Conservation (phyloP, 148 eudicot genomes). For the Suaeda aralocaspica region DNA sequence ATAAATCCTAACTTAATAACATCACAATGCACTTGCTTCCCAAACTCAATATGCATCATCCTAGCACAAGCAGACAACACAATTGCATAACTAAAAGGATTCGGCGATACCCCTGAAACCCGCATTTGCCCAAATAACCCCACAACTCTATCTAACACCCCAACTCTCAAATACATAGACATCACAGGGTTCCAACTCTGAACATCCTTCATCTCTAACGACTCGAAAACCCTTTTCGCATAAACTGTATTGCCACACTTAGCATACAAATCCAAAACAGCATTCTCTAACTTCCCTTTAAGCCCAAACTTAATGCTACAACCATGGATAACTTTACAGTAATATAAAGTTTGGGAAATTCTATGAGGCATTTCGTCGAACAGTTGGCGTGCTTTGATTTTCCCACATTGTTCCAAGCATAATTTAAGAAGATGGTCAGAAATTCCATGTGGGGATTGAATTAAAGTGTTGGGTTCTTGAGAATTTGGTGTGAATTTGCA, state of each 20-base stretch:
- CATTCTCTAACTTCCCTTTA: conserved; percentile 53
- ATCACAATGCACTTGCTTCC: conserved; percentile 61
- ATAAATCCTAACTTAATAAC: conserved; percentile 53
- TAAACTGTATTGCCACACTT: conserved; percentile 61
- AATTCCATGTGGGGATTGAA: not conserved
- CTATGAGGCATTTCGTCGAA: conserved; percentile 75
- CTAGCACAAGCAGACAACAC: conserved; percentile 71
- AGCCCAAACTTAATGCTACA: conserved; percentile 44
- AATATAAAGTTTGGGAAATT: conserved; percentile 26
- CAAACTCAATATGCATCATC: conserved; percentile 35
- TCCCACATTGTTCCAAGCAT: conserved; percentile 54
- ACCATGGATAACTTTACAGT: conserved; percentile 42
- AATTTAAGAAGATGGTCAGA: conserved; percentile 30
- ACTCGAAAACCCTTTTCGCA: conserved; percentile 45
- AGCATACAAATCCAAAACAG: conserved; percentile 75
- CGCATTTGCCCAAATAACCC: conserved; percentile 45
- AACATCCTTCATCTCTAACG: conserved; percentile 50
- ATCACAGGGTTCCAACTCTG: conserved; percentile 73
- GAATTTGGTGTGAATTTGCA: conserved; percentile 9
- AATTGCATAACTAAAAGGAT: conserved; percentile 66
- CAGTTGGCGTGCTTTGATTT: conserved; percentile 47
- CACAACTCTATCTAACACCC: conserved; percentile 40
- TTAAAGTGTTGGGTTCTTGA: not conserved
- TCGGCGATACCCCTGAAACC: conserved; percentile 38
- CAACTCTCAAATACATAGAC: conserved; percentile 54